Conservation (phyloP, 306 rosid genomes). For the Castanea mollissima region DNA sequence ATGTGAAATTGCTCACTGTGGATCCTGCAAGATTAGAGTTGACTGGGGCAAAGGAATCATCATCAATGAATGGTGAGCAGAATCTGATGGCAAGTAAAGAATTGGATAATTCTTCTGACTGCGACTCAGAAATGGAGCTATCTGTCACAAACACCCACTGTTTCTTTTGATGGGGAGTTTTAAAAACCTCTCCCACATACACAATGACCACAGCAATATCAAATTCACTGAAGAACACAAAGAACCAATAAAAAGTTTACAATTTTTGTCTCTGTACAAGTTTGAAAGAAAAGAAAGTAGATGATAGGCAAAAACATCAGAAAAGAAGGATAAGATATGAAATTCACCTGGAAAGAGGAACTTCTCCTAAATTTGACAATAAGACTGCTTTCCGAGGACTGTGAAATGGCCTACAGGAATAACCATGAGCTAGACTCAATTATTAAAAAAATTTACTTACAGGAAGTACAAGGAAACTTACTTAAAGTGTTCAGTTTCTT, state of each 20-base stretch:
- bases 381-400: constrained; percentile 45
- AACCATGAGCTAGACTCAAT: constrained; percentile 16
- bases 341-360: constrained; percentile 69
- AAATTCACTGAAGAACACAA: constrained; percentile 59
- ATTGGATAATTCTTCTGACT: constrained; percentile 36
- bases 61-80: constrained; percentile 49
- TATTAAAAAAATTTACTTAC: not conserved
- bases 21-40: constrained; percentile 74
- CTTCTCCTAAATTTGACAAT: constrained; percentile 60
- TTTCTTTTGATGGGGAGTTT: constrained; percentile 53
- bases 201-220: constrained; percentile 72
- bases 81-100: constrained; percentile 83
- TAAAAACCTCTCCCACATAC: constrained; percentile 69
- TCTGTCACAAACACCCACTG: constrained; percentile 92
- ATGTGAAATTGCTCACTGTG: constrained; percentile 40
- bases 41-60: constrained; percentile 53
- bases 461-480: constrained; percentile 23
- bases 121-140: constrained; percentile 54
- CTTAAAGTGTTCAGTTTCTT: constrained; percentile 49
- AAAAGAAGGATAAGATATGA: constrained; percentile 12
- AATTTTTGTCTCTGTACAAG: constrained; percentile 17
- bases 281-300: not conserved
- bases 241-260: constrained; percentile 8
- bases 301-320: not conserved
- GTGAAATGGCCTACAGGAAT: constrained; percentile 59